phyloP scores from a whole-genome alignment of 1,284 basidiomycete genomes.

The Schizophyllum commune region DNA sequence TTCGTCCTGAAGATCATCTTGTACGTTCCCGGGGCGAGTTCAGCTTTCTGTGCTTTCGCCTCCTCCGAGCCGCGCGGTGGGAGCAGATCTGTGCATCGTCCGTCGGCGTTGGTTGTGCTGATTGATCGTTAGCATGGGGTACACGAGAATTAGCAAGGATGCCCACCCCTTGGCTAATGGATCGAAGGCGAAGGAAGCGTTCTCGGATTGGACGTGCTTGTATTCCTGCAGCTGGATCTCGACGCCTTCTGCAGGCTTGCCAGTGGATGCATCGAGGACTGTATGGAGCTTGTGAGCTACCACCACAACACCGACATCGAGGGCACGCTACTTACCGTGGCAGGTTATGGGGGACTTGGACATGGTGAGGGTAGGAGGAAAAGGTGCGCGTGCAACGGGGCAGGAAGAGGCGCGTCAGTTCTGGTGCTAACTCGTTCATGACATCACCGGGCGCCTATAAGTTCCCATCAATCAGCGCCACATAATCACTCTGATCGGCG shows the following conservation, averaged over 20 bases:
- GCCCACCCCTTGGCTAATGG: slow-evolving; percentile 55
- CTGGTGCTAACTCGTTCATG: background rate
- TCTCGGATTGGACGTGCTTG: slow-evolving; percentile 21
- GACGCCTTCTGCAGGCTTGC: slow-evolving; percentile 72
- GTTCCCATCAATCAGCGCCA: background rate
- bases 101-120: slow-evolving; percentile 76
- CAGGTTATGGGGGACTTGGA: slow-evolving; percentile 75
- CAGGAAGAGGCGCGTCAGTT: background rate
- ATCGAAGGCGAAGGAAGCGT: slow-evolving; percentile 33
- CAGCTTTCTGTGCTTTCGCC: slow-evolving; percentile 31
- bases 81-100: slow-evolving; percentile 70
- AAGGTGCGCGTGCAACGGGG: background rate
- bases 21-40: slow-evolving; percentile 56
- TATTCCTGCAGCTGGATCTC: slow-evolving; percentile 51
- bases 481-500: background rate
- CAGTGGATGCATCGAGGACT: slow-evolving; percentile 83
- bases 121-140: background rate
- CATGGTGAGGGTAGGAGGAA: background rate
- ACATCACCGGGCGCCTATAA: background rate
- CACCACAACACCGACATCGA: background rate
- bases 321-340: slow-evolving; percentile 50
- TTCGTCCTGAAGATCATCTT: slow-evolving; percentile 82
- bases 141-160: background rate
- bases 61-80: slow-evolving; percentile 41
- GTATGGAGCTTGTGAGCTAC: background rate